phyloP scores from a whole-genome alignment of 139 green algal genomes.

The Deuterostichococcus epilithicus region DNA sequence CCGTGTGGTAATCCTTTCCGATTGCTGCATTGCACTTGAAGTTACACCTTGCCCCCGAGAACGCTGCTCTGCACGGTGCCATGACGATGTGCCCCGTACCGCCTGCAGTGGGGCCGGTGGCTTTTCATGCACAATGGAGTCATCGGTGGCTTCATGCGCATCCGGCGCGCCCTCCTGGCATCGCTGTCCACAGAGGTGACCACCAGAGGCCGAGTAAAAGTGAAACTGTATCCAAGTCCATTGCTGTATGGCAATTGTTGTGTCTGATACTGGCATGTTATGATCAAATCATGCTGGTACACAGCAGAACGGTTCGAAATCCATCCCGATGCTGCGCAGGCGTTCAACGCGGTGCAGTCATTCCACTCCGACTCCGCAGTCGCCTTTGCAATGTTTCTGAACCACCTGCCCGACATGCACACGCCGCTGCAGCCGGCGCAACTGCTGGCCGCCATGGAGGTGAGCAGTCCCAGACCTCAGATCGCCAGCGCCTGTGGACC shows the following conservation, averaged over 20 bases:
- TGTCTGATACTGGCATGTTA: no score
- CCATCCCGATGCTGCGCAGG: not conserved
- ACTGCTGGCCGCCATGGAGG: slow-evolving; percentile 74
- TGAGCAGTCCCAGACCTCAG: no score
- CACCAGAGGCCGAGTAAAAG: no score
- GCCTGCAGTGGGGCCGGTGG: slow-evolving; percentile 68
- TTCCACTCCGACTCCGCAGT: slow-evolving; percentile 93
- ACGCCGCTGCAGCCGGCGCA: slow-evolving; percentile 61
- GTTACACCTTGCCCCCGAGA: no score
- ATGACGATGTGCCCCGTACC: not conserved
- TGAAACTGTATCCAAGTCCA: no score
- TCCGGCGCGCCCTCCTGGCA: slow-evolving; percentile 73
- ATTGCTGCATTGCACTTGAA: no score
- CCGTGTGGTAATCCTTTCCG: no score
- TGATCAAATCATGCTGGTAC: no score
- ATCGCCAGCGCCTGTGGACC: no score
- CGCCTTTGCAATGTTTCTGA: slow-evolving; percentile 89
- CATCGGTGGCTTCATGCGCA: slow-evolving; percentile 79
- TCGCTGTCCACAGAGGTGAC: slow-evolving; percentile 60
- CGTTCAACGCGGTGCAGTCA: slow-evolving; percentile 64
- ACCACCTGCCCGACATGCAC: slow-evolving; percentile 74
- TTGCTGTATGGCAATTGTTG: no score
- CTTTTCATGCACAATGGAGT: slow-evolving; percentile 98
- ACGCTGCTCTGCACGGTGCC: no score
- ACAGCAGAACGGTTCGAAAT: no score